A percentile compares a stretch with the other conserved stretches of the same genome.
These are phyloP conservation scores for Pichia sp. DNA, from an alignment of 1,139 yeast species.

Conservation along the genomic window DNA sequence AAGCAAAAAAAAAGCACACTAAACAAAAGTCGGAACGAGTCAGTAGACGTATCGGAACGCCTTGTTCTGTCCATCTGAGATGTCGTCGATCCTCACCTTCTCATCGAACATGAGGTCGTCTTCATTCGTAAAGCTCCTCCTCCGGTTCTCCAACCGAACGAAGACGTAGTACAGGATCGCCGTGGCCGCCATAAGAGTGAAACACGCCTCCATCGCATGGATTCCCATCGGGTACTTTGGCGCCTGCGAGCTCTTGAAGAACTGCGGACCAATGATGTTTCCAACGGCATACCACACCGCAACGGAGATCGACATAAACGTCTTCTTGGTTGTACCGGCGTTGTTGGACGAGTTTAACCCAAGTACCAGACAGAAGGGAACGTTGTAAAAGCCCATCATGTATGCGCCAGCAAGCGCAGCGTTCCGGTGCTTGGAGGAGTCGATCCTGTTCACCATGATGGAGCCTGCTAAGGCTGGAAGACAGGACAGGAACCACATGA, in stretches of 20 bases:
- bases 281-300: constrained; percentile 62
- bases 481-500: constrained; percentile 11
- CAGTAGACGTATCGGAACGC: too few species aligned
- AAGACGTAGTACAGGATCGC: too few species aligned
- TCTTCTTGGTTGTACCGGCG: constrained; percentile 13
- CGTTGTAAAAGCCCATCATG: constrained; percentile 15
- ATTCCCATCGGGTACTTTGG: constrained; percentile 53
- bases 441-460: constrained; percentile 13
- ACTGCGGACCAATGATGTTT: constrained; percentile 67
- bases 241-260: constrained; percentile 50
- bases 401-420: constrained; percentile 14
- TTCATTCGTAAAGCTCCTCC: too few species aligned
- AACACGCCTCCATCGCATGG: constrained; percentile 44
- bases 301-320: constrained; percentile 35
- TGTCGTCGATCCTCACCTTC: too few species aligned
- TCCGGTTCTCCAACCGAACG: too few species aligned
- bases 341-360: constrained; percentile 13
- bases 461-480: constrained; percentile 21
- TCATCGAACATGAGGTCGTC: too few species aligned
- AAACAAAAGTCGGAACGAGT: too few species aligned
- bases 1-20: too few species aligned
- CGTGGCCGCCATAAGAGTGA: too few species aligned
- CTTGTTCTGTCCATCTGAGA: too few species aligned
- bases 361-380: constrained; percentile 12
- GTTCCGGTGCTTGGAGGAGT: constrained; percentile 43